Conservation (phyloP, 2,329 filamentous ascomycete genomes). For the Colletotrichum orchidophilum region DNA sequence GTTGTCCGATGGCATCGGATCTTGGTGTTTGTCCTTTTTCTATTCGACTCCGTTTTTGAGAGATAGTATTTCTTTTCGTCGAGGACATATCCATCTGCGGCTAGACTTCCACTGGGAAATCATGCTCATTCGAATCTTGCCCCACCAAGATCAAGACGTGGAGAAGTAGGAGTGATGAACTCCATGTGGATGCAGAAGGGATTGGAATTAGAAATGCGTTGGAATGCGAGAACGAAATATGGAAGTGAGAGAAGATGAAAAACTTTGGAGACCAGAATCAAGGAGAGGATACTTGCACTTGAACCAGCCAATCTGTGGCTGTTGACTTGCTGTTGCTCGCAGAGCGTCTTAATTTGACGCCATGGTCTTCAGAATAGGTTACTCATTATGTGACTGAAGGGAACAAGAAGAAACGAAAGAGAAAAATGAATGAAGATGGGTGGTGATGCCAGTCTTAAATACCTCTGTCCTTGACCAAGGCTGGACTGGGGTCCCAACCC, state of each 20-base stretch:
- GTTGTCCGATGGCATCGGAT: neutral
- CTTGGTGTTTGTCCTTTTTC: no score
- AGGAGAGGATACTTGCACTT: fast-evolving
- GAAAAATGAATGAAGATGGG: no score
- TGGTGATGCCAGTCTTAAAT: neutral
- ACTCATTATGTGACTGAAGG: no score
- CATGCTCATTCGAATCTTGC: neutral
- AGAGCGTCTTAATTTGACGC: no score
- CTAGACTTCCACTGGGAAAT: neutral
- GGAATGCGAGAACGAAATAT: neutral
- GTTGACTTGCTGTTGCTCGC: neutral
- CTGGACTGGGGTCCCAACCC: no score
- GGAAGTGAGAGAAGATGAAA: neutral
- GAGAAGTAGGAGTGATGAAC: neutral
- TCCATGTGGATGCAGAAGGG: neutral
- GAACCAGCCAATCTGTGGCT: neutral
- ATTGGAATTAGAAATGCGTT: no score
- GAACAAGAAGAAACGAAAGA: no score
- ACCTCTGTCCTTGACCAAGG: neutral
- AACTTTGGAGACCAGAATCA: neutral
- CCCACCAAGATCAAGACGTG: neutral
- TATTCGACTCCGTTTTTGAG: no score
- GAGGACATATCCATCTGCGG: neutral
- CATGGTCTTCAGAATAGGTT: no score
- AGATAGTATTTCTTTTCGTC: no score